Percentiles rank a stretch among this genome's conserved stretches.
phyloP scores from a whole-genome alignment of 1,284 basidiomycete species.

The Trichosporon sp. region DNA sequence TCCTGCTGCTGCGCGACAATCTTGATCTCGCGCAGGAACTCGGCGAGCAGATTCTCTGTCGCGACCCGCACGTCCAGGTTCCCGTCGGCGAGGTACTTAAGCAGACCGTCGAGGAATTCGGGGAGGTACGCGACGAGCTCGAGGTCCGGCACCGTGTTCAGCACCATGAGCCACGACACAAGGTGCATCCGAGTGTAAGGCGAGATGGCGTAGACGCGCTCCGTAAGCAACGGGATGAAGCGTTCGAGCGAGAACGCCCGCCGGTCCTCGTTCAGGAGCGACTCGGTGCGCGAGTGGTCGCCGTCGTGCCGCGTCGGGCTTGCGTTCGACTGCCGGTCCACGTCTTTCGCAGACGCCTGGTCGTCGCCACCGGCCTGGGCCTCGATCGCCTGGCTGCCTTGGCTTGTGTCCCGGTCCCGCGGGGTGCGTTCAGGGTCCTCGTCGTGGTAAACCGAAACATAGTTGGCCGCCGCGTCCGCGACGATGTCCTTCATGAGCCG shows the following conservation, averaged over 20 bases:
- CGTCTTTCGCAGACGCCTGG: background rate
- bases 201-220: conserved; percentile 90
- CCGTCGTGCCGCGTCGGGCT: conserved; percentile 11
- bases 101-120: conserved; percentile 85
- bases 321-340: conserved; percentile 5
- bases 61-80: conserved; percentile 89
- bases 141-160: conserved; percentile 94
- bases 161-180: conserved; percentile 91
- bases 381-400: conserved; percentile 37
- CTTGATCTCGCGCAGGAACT: conserved; percentile 88
- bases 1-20: conserved; percentile 71
- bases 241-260: conserved; percentile 84
- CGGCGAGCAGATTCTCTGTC: conserved; percentile 84
- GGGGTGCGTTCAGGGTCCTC: conserved; percentile 31
- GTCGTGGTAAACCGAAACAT: conserved; percentile 76
- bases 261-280: conserved; percentile 27
- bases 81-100: conserved; percentile 93
- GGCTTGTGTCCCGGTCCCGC: conserved; percentile 49
- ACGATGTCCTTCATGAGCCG: conserved; percentile 96
- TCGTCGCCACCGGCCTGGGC: background rate
- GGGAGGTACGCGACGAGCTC: conserved; percentile 93
- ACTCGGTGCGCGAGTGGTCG: conserved; percentile 10
- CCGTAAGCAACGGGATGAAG: conserved; percentile 89
- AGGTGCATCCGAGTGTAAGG: conserved; percentile 95
- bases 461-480: conserved; percentile 90